phyloP scores from a whole-genome alignment of 352 stramenopile genomes.

The Globisporangium lucens region DNA sequence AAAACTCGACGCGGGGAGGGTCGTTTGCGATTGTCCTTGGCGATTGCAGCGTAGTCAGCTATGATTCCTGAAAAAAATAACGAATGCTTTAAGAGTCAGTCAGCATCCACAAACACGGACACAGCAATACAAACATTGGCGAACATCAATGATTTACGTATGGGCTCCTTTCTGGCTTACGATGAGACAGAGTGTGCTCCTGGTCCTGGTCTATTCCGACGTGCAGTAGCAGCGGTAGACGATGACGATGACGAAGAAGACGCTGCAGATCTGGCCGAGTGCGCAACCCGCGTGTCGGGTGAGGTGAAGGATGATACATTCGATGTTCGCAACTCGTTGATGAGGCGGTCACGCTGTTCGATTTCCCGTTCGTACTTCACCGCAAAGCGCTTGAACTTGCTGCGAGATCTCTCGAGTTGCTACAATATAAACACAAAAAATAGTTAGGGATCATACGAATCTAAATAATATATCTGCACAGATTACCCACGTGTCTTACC shows the following conservation, averaged over 20 bases:
- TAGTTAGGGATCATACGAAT: background rate
- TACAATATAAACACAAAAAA: constrained; percentile 20
- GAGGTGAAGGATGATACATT: constrained; percentile 45
- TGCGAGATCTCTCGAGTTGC: constrained; percentile 80
- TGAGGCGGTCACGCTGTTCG: constrained; percentile 57
- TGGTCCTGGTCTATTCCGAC: constrained; percentile 1
- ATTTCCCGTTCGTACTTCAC: constrained; percentile 85
- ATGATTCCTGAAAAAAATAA: background rate
- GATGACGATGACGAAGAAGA: constrained; percentile 36
- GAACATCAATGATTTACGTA: background rate
- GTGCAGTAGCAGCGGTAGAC: constrained; percentile 19
- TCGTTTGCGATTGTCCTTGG: background rate
- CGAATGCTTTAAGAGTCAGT: background rate
- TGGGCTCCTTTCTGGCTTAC: background rate
- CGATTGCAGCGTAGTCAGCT: background rate
- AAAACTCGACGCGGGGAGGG: too few species aligned
- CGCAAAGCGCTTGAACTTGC: constrained; percentile 84
- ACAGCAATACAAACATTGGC: background rate
- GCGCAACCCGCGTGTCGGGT: constrained; percentile 24
- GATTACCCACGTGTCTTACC: constrained; percentile 31
- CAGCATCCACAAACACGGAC: background rate
- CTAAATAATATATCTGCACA: background rate
- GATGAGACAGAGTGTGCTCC: background rate
- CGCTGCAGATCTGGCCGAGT: constrained; percentile 25
- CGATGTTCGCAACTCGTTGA: constrained; percentile 44